Evolutionary conservation across 805 yeast genomes (phyloP), one percentile per base, ranked within the genome.

Genomic region (Candida gorgasii): DNA sequence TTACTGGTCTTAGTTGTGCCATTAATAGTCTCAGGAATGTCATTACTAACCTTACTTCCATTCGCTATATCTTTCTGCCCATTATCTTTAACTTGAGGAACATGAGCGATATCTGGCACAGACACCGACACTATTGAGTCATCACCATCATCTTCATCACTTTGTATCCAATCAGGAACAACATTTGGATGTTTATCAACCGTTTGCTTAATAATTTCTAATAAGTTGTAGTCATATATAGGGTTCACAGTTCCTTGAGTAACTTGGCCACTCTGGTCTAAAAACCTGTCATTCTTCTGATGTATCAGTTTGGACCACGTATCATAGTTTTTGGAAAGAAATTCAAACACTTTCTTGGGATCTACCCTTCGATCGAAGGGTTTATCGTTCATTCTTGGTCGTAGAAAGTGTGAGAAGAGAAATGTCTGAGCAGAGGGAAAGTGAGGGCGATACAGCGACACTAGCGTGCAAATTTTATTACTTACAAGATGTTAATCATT

Each of bases 301-400:
- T 54, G 57, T 48, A 64, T 54, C 24, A 58, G 59, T 20, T 61
- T 59, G 54, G 57, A 69, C 73, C 73, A 69, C 9, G 58, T 51
- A 24, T 66, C 67, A 43, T 69, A 69, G 51, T 64, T 65, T 44
- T 62, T 63, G 6, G 66, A 52, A 13, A 65, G 63, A 27, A 61
- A 48, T 31, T 62, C 67, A 45, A 61, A 59, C 12, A 64, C 54
- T 39, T 50, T 52, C 42, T 57, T 52, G 13, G 44, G 44, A 14
- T 41, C 44, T 4, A 41, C 36, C 29, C 40, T 27, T 16, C 44
- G 16, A 20, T 41, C 44, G 36, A 41, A 34, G 20, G 30, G 26
- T 30, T 24, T 30, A 36, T 36, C 31, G 16, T 20, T 34, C 37
- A 34, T 34, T n/a, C n/a, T n/a, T n/a, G n/a, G n/a, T n/a, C n/a